Base-by-base conservation (phyloP, 2,329 filamentous ascomycete species). In the Setomelanomma holmii region DNA sequence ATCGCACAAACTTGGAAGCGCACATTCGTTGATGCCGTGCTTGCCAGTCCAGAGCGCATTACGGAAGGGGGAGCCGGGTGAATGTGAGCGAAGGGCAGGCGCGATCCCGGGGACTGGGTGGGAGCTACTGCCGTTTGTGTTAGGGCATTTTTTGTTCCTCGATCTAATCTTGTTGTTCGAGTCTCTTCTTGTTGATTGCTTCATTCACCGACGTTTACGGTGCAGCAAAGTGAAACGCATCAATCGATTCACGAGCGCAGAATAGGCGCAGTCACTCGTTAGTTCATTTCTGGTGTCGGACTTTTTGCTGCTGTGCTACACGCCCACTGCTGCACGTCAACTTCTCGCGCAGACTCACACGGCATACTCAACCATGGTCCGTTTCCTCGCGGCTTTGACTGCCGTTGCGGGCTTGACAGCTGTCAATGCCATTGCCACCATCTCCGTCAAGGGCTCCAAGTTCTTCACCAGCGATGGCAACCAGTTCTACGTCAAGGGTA, bases 401-500 rank as follows among this genome's bases (percentile, higher is more conserved):
- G 53, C 67, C 11, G 43, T 71, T 16, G 69, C 66, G 4, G 61
- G 61, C 53, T 45, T 70, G 42, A 63, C 68, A 42, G 64, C 66
- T 50, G 79, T 76, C 49, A 66, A 72, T 61, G 79, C 83, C 23
- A 76, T 86, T 41, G 77, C 82, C 30, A 82, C 82, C 48, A 83
- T 88, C 56, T 78, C 79, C n/a, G 76, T 77, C 36, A 84, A 88
- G 47, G 91, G 91, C 44, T 87, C 88, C 78, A 96, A 96, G 77
- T 91, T 96, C 80, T 96, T 96, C 79, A 87, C 86, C 62, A 85
- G 84, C 66, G 85, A 93, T 72, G 91, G 91, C 59, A 82, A 86
- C 24, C 91, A 96, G 71, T 96, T 90, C 80, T 95, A 86, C 75
- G 83, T 95, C 74, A 95, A 93, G 78, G 90, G 90, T 89, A 75